Evolutionary conservation across 1,284 basidiomycete genomes (phyloP), one percentile per base, ranked within the genome.

Genomic region (Fistulinella cinereoalba): DNA sequence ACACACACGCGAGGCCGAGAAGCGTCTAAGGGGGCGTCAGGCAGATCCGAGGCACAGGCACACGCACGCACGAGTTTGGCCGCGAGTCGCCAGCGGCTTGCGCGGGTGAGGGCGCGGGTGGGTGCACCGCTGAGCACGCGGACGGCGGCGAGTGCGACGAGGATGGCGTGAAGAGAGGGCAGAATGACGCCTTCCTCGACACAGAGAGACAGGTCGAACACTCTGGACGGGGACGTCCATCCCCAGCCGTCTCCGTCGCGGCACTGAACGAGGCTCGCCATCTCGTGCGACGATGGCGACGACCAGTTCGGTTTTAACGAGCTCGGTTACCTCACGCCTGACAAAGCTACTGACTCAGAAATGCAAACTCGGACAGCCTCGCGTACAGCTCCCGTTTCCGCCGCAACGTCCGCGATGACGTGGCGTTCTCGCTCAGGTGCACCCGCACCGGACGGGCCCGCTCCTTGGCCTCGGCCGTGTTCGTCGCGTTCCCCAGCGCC

Each of bases 161-260:
- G 65, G 16, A 75, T 29, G 2, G 73, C 64, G 28, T 85, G 68
- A 1, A 85, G 63, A 1, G 73, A 57, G 0, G 84, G 72, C 3
- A 88, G 62, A 1, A 91, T 37, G 15, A 83, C 61, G 24, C 79
- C 82, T 53, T 88, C 83, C 60, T 95, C 88, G 56, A 90, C 92
- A 67, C 94, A 97, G 6, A 81, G 79, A 1, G 92, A 88, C 12
- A 88, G 62, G 67, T 97, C 93, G 59, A 93, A 89, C 22, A 79
- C 72, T 47, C 89, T 78, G 1, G 69, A 54, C 7, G 57, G 64
- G 8, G 89, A 92, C 34, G 82, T 68, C 13, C 77, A 71, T 1
- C 68, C 70, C 81, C 87, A 89, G 44, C 88, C 84, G 55, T 88
- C 83, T 13, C 51, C 43, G 56, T 77, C 72, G 41, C 62, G 71